Evolutionary conservation across 2,329 filamentous ascomycete species (phyloP).

Genomic region (Verticillium alfalfae): DNA sequence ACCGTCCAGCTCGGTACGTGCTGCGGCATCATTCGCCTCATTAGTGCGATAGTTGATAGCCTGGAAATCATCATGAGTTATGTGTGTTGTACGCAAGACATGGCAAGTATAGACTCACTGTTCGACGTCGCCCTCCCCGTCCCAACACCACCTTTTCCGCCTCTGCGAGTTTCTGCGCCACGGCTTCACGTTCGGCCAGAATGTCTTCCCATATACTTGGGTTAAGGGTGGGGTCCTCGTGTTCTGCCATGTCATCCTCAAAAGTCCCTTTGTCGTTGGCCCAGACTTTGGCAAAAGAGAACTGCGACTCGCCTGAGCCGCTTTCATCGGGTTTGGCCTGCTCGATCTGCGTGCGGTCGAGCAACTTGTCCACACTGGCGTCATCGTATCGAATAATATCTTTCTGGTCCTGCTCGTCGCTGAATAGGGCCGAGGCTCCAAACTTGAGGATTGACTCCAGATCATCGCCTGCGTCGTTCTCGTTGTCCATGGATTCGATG

Average conservation of each 20-base stretch:
- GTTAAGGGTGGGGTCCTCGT: conserved; percentile 48
- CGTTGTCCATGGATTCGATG: conserved; percentile 83
- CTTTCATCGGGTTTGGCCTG: conserved; percentile 61
- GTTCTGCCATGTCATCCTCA: conserved; percentile 53
- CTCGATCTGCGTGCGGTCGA: conserved; percentile 82
- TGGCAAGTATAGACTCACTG: conserved; percentile 28
- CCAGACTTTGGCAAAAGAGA: conserved; percentile 89
- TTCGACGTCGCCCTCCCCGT: conserved; percentile 71
- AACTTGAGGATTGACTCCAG: conserved; percentile 83
- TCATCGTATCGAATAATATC: conserved; percentile 77
- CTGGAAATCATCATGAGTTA: conserved; percentile 11
- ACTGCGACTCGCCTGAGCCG: conserved; percentile 67
- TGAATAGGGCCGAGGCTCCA: conserved; percentile 81
- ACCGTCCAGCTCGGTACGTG: conserved; percentile 9
- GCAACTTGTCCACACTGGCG: conserved; percentile 76
- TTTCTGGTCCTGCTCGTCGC: conserved; percentile 58
- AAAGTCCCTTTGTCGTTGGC: conserved; percentile 70
- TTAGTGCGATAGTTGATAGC: conserved; percentile 21
- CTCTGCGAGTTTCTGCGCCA: conserved; percentile 67
- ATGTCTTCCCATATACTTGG: conserved; percentile 86
- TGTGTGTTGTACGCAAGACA: not conserved
- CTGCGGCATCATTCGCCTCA: conserved; percentile 5
- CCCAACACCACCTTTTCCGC: conserved; percentile 71
- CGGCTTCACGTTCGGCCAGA: conserved; percentile 45
- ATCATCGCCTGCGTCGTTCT: conserved; percentile 74